These are phyloP conservation scores for Albizia julibrissin DNA, from an alignment of 306 rosid species.

Conservation along the genomic window DNA sequence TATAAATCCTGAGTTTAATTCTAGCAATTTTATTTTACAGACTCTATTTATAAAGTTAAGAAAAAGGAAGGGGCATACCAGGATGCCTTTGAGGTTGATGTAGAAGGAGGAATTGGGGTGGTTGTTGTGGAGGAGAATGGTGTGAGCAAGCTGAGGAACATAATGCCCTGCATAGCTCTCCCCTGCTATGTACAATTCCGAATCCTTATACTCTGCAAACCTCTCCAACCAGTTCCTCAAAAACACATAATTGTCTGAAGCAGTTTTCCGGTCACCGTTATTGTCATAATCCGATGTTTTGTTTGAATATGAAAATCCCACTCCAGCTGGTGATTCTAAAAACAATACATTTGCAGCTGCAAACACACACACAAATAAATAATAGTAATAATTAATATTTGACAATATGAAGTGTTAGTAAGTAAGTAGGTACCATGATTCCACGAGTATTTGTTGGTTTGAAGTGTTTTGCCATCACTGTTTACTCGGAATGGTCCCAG, in stretches of 20 bases:
- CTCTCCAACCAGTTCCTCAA: constrained; percentile 89
- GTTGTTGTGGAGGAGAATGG: constrained; percentile 62
- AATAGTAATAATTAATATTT: too few relatives aligned
- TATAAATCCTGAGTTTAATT: too few relatives aligned
- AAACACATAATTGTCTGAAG: constrained; percentile 62
- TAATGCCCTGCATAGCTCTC: constrained; percentile 97
- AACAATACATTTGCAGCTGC: constrained; percentile 90
- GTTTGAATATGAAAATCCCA: constrained; percentile 93
- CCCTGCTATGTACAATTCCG: constrained; percentile 79
- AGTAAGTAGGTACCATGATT: constrained; percentile 57
- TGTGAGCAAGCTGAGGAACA: constrained; percentile 92
- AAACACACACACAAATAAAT: not conserved
- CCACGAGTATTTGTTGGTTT: constrained; percentile 68
- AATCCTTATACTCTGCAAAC: constrained; percentile 73
- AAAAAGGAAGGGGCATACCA: constrained; percentile 45
- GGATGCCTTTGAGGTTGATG: constrained; percentile 85
- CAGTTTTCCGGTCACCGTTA: constrained; percentile 74
- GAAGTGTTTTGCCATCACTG: constrained; percentile 92
- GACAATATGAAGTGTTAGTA: not conserved
- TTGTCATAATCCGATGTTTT: constrained; percentile 59
- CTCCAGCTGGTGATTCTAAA: constrained; percentile 89
- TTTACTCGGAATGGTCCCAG: constrained; percentile 87
- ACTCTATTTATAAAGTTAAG: not conserved
- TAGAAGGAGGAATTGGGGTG: constrained; percentile 46
- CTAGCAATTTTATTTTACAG: too few relatives aligned